phyloP scores from a whole-genome alignment of 352 stramenopile genomes.

The Stephanocyclus meneghinianus region DNA sequence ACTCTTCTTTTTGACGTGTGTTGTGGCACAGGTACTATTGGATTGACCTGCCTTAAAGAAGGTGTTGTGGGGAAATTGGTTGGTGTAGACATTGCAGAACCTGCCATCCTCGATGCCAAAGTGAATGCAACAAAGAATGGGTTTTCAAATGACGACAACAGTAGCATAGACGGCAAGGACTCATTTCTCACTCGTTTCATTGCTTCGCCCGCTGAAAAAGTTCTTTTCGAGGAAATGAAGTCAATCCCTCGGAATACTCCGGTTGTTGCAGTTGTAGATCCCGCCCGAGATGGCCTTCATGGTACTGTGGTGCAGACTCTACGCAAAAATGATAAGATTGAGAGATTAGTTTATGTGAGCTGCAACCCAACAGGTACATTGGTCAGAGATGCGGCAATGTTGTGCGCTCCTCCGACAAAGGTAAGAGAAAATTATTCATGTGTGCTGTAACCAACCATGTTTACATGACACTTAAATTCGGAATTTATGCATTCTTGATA shows the following conservation, averaged over 20 bases:
- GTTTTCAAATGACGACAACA: conserved; percentile 18
- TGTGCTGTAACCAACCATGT: not conserved
- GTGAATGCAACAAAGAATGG: conserved; percentile 80
- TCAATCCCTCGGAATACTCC: conserved; percentile 33
- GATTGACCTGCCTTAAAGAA: conserved; percentile 79
- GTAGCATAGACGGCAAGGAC: not conserved
- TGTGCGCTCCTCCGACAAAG: conserved; percentile 93
- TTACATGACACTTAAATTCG: not conserved
- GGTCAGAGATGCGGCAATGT: conserved; percentile 84
- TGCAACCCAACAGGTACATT: conserved; percentile 97
- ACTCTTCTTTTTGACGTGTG: conserved; percentile 96
- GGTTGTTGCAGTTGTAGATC: conserved; percentile 96
- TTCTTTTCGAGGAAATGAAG: conserved; percentile 65
- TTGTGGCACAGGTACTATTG: conserved; percentile 97
- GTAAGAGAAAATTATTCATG: not conserved
- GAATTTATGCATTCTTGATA: not conserved
- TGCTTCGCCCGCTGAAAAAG: conserved; percentile 63
- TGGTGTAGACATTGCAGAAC: conserved; percentile 82
- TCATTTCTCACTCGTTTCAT: conserved; percentile 54
- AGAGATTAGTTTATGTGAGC: conserved; percentile 92
- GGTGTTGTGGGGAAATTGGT: conserved; percentile 74
- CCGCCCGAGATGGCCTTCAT: conserved; percentile 93
- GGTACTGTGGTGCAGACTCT: conserved; percentile 72
- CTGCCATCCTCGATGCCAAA: conserved; percentile 88
- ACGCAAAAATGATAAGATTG: conserved; percentile 58